Base-by-base conservation (phyloP, 768 basidiomycete genomes). In the Naematelia aurantialba region DNA sequence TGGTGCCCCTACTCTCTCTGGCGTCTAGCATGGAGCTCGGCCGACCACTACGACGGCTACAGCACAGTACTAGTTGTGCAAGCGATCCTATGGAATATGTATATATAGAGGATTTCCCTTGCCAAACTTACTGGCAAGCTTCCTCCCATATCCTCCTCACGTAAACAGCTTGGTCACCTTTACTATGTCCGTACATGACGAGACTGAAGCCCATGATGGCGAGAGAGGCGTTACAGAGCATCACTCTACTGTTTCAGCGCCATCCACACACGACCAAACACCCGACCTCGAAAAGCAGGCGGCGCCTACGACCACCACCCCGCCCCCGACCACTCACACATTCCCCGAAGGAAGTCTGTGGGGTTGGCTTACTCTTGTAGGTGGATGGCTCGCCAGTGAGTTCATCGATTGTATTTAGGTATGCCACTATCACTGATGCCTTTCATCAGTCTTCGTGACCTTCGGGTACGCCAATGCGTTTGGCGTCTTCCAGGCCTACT, bases 401-500 rank as follows among this genome's bases (percentile, higher is more conserved):
- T 54, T n/a, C n/a, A n/a, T n/a, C n/a, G n/a, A n/a, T n/a, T n/a
- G n/a, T n/a, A n/a, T n/a, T n/a, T n/a, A n/a, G n/a, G n/a, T n/a
- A 1, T 27, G 27, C n/a, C 42, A 24, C 21, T 1, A 13, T 8
- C 57, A 54, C n/a, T n/a, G n/a, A n/a, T n/a, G n/a, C 12, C 39
- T 31, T 22, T 27, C 21, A n/a, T 25, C 26, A 62, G 58, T 68
- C 5, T 62, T 65, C 50, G 26, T 52, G 1, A 61, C 67, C 2
- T 73, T 67, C 56, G 69, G 69, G 5, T 66, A 70, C 49, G 62
- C 77, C 53, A 79, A 79, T 56, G 66, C 70, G 0, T 79, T 71
- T 34, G 80, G 80, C 26, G 77, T 74, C 2, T 79, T 73, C 65
- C 74, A 78, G 56, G 71, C 74, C 11, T 79, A 76, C 65, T 80